Base-by-base conservation (phyloP, 2,329 filamentous ascomycete species). In the Neofusicoccum ribis region DNA sequence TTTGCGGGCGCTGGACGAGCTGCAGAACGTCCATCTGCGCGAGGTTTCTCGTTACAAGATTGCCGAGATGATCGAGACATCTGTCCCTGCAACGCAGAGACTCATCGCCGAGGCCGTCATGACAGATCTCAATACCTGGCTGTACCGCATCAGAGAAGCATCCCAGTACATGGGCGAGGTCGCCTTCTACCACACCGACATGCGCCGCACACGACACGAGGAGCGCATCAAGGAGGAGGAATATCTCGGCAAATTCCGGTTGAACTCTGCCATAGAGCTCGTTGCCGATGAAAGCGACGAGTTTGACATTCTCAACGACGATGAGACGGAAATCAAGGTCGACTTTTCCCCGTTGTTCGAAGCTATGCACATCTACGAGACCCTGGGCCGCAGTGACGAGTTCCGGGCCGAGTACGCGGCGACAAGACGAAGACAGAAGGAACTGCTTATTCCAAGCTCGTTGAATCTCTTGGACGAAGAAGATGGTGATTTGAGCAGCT, bases 81-180 rank as follows among this genome's bases (percentile, higher is more conserved):
- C 94, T 0, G 94, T 98, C 37, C 95, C 95, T 1, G 89, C 91
- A 3, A 97, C 93, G 1, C 93, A 97, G 73, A 93, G 92, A 72
- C 88, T 92, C 59, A 97, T 99, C 65, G 94, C 94, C 3, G 94
- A 98, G 78, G 93, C 93, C 14, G 95, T 99, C 70, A 98, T 98
- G 92, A 91, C 88, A 2, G 95, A 99, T 78, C 80, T 99, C 64
- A 98, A 98, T 74, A 97, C 93, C 0, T 99, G 95, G 95, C 83
- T 99, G 9, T 99, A 91, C 73, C 89, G 92, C 23, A 96, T 99
- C 68, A 89, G 95, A 72, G 95, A 99, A 77, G 96, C 93, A 17
- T 97, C 95, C 1, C 94, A 97, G 71, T 97, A 97, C 68, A 81
- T 99, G 7, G 95, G 95, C 4, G 95, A 99, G 76, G 92, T 99